These are phyloP conservation scores for Fusarium sp. DNA, from an alignment of 2,329 filamentous ascomycete species.

Conservation along the genomic window DNA sequence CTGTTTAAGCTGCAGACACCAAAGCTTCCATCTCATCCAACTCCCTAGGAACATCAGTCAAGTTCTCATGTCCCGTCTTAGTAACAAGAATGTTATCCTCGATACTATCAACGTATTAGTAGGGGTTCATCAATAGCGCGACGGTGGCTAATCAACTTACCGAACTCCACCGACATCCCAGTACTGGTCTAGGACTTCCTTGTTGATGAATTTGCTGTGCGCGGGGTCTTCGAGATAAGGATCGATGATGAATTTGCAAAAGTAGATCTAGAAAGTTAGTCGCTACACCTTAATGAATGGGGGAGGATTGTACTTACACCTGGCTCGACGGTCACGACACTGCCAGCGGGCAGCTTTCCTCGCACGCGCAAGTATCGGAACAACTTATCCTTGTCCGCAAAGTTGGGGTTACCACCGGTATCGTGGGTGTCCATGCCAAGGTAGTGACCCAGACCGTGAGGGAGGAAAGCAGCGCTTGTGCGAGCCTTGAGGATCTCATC, in stretches of 20 bases:
- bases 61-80: conserved; percentile 74
- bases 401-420: conserved; percentile 81
- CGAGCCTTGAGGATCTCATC: conserved; percentile 81
- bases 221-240: conserved; percentile 80
- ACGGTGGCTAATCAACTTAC: conserved; percentile 52
- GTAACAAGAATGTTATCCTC: conserved; percentile 82
- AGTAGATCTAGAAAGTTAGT: conserved; percentile 73
- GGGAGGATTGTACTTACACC: conserved; percentile 67
- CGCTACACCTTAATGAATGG: too few relatives aligned
- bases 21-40: conserved; percentile 68
- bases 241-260: conserved; percentile 88
- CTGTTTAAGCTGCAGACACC: conserved; percentile 37
- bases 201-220: conserved; percentile 82
- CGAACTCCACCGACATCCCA: conserved; percentile 84
- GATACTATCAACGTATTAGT: conserved; percentile 56
- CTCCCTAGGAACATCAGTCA: conserved; percentile 79
- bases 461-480: conserved; percentile 91
- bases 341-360: conserved; percentile 78
- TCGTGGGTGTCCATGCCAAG: conserved; percentile 95
- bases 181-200: conserved; percentile 78
- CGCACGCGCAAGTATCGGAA: conserved; percentile 89
- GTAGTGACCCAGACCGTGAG: conserved; percentile 91
- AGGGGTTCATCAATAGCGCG: not conserved
- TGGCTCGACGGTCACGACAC: conserved; percentile 94
- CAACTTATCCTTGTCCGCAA: conserved; percentile 81